These are phyloP conservation scores for Colletotrichum abscissum DNA, from an alignment of 2,329 filamentous ascomycete species.

Conservation along the genomic window DNA sequence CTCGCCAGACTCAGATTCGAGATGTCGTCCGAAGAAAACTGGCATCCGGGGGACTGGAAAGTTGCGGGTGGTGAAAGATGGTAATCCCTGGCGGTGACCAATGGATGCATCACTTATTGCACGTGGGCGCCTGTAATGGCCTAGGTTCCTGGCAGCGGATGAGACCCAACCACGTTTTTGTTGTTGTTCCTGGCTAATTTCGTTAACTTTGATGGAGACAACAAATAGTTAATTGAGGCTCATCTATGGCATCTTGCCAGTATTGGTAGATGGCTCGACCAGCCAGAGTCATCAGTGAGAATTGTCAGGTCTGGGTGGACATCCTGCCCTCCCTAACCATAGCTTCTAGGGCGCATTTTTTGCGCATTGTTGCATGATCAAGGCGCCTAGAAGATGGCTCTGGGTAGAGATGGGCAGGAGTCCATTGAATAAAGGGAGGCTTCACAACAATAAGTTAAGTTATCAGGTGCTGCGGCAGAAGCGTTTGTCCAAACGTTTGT, in stretches of 20 bases:
- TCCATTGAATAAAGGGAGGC: background rate
- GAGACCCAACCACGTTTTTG: conserved; percentile 24
- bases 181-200: conserved; percentile 1
- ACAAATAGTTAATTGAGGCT: conserved; percentile 3
- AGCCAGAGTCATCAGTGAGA: background rate
- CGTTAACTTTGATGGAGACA: background rate
- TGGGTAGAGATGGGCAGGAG: too few relatives aligned
- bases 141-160: conserved; percentile 20
- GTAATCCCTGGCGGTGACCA: conserved; percentile 37
- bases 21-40: conserved; percentile 18
- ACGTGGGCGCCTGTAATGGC: conserved; percentile 28
- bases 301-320: background rate
- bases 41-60: background rate
- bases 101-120: conserved; percentile 44
- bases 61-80: conserved; percentile 2
- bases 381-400: too few relatives aligned
- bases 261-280: background rate
- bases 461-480: conserved; percentile 7
- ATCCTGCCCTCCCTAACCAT: background rate
- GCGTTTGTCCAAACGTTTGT: background rate
- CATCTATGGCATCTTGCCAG: background rate
- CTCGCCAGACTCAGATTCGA: conserved; percentile 21
- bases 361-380: background rate
- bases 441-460: background rate
- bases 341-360: background rate